Evolutionary conservation across 2,329 filamentous ascomycete species (phyloP).

Genomic region (Venturia asperata): DNA sequence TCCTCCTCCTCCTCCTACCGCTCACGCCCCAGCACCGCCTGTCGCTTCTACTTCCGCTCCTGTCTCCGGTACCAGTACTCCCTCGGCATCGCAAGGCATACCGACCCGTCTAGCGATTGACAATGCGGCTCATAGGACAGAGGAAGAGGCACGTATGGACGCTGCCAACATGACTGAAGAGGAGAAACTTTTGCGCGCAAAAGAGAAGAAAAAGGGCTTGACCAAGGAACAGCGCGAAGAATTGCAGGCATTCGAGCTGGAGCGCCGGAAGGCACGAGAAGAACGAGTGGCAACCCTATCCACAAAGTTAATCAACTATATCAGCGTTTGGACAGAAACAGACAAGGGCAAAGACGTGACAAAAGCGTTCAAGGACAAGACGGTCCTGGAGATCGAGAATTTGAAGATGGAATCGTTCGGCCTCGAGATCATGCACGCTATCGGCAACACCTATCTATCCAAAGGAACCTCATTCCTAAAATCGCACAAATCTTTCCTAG

Average conservation of each 20-base stretch:
- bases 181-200: slow-evolving; percentile 67
- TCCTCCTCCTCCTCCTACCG: not conserved
- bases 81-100: slow-evolving; percentile 42
- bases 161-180: slow-evolving; percentile 61
- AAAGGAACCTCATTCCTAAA: slow-evolving; percentile 86
- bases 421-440: slow-evolving; percentile 89
- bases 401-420: slow-evolving; percentile 99
- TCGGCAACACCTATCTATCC: slow-evolving; percentile 81
- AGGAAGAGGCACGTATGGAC: slow-evolving; percentile 63
- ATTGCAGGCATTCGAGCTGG: slow-evolving; percentile 77
- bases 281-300: slow-evolving; percentile 81
- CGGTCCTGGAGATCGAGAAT: slow-evolving; percentile 88
- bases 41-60: slow-evolving; percentile 1
- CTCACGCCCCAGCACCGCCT: slow-evolving; percentile 14
- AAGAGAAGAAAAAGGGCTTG: slow-evolving; percentile 84
- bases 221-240: slow-evolving; percentile 91
- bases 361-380: slow-evolving; percentile 86
- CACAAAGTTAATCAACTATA: slow-evolving; percentile 78
- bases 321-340: slow-evolving; percentile 95
- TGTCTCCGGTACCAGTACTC: slow-evolving; percentile 31
- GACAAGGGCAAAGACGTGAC: slow-evolving; percentile 85
- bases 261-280: slow-evolving; percentile 75
- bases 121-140: slow-evolving; percentile 58
- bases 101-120: slow-evolving; percentile 79
- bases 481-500: slow-evolving; percentile 94